phyloP scores from a whole-genome alignment of 1,284 basidiomycete species.

The Pseudozyma pruni region DNA sequence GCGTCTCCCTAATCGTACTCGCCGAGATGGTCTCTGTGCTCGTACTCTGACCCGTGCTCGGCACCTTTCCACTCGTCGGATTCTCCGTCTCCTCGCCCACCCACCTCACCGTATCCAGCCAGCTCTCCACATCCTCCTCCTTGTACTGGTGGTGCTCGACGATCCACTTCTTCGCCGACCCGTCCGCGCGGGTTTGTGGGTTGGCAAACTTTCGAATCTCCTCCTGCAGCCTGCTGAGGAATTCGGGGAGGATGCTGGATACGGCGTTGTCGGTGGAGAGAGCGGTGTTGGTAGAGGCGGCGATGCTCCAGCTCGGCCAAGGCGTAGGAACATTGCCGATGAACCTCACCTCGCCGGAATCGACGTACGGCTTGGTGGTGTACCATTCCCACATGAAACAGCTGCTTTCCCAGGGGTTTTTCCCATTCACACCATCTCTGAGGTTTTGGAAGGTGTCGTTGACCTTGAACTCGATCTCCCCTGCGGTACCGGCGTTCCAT shows the following conservation, averaged over 20 bases:
- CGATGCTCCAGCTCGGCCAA: constrained; percentile 87
- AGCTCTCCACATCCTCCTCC: constrained; percentile 78
- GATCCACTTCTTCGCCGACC: constrained; percentile 38
- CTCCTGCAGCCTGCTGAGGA: constrained; percentile 47
- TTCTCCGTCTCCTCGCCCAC: constrained; percentile 52
- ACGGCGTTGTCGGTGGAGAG: constrained; percentile 1
- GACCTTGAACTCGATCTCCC: constrained; percentile 57
- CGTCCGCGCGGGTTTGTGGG: constrained; percentile 27
- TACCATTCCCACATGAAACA: constrained; percentile 80
- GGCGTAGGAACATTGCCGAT: constrained; percentile 89
- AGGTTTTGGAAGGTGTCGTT: constrained; percentile 73
- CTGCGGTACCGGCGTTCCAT: constrained; percentile 39
- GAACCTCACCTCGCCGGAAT: constrained; percentile 80
- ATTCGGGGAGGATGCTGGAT: constrained; percentile 20
- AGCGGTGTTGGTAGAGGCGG: constrained; percentile 48
- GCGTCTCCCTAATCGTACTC: constrained; percentile 38
- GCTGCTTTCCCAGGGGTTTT: constrained; percentile 12
- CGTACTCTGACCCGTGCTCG: constrained; percentile 39
- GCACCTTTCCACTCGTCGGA: constrained; percentile 16
- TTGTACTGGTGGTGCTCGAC: constrained; percentile 70
- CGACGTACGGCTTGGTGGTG: constrained; percentile 91
- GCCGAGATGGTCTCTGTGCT: constrained; percentile 45
- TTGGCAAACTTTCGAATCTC: constrained; percentile 52
- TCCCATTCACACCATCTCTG: constrained; percentile 82
- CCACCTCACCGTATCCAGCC: constrained; percentile 65